phyloP scores from a whole-genome alignment of 2,329 filamentous ascomycete genomes.

The Neodidymelliopsis sp. region DNA sequence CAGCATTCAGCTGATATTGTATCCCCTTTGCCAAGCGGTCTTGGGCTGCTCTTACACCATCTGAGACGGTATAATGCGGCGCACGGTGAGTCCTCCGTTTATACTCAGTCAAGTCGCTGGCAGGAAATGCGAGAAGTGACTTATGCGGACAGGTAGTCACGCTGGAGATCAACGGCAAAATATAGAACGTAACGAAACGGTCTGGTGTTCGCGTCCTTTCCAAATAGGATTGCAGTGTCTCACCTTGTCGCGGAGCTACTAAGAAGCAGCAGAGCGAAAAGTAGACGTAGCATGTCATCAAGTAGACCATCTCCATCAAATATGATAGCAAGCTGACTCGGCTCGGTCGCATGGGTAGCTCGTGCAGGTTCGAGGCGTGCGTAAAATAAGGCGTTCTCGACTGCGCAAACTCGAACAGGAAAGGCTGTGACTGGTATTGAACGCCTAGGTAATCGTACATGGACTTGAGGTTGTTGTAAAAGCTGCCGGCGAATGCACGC shows the following conservation, averaged over 20 bases:
- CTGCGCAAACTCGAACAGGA: conserved; percentile 61
- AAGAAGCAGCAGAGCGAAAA: conserved; percentile 62
- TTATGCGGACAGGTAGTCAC: conserved; percentile 64
- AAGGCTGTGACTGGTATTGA: conserved; percentile 58
- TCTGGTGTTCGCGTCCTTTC: conserved; percentile 59
- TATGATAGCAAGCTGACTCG: conserved; percentile 49
- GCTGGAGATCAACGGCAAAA: conserved; percentile 63
- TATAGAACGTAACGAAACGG: conserved; percentile 58
- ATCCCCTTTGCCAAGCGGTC: conserved; percentile 54
- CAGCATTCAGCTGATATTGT: conserved; percentile 52
- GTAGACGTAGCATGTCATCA: conserved; percentile 61
- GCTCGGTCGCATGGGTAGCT: conserved; percentile 54
- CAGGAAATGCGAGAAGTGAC: conserved; percentile 60
- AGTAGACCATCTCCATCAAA: conserved; percentile 54
- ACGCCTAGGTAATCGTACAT: conserved; percentile 66
- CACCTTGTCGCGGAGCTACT: conserved; percentile 51
- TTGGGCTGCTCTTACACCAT: conserved; percentile 61
- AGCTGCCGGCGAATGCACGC: conserved; percentile 61
- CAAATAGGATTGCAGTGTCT: conserved; percentile 60
- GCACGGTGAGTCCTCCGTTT: conserved; percentile 56
- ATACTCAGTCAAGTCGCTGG: conserved; percentile 61
- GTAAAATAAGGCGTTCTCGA: conserved; percentile 55
- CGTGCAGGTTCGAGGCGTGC: conserved; percentile 64
- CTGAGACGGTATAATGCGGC: conserved; percentile 61
- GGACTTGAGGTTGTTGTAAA: conserved; percentile 62